A percentile compares a stretch with the other conserved stretches of the same genome.
Evolutionary conservation across 148 eudicot genomes (phyloP).

Genomic region (Talinum fruticosum): DNA sequence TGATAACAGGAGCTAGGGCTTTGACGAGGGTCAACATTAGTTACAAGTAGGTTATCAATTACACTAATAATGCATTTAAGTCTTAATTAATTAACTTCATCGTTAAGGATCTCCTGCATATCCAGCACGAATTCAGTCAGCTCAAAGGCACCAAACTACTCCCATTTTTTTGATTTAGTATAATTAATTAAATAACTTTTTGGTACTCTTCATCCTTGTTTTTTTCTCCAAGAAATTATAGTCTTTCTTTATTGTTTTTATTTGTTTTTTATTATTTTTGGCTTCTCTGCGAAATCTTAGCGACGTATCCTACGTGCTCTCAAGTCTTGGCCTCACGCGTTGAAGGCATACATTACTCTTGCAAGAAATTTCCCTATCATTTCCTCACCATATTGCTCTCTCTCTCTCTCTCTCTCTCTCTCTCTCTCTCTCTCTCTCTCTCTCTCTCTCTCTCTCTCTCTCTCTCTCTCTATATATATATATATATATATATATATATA

Average conservation of each 20-base stretch:
- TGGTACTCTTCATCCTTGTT: neutral
- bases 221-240: neutral
- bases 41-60: too few relatives aligned
- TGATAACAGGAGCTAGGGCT: too few relatives aligned
- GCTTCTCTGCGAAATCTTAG: neutral
- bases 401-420: neutral
- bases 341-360: neutral
- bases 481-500: too few relatives aligned
- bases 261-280: neutral
- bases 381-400: neutral
- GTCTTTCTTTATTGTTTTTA: neutral
- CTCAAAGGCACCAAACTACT: neutral
- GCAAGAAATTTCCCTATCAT: neutral
- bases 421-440: too few relatives aligned
- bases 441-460: too few relatives aligned
- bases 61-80: neutral
- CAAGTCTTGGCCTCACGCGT: neutral
- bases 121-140: neutral
- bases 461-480: too few relatives aligned
- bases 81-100: neutral
- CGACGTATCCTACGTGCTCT: neutral
- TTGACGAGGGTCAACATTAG: too few relatives aligned
- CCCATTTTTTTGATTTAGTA: too few relatives aligned
- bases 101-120: neutral
- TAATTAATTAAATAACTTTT: too few relatives aligned